A percentile compares a stretch with the other conserved stretches of the same genome.
Evolutionary conservation across 306 rosid genomes (phyloP).

Genomic region (Cotoneaster glaucophyllus): DNA sequence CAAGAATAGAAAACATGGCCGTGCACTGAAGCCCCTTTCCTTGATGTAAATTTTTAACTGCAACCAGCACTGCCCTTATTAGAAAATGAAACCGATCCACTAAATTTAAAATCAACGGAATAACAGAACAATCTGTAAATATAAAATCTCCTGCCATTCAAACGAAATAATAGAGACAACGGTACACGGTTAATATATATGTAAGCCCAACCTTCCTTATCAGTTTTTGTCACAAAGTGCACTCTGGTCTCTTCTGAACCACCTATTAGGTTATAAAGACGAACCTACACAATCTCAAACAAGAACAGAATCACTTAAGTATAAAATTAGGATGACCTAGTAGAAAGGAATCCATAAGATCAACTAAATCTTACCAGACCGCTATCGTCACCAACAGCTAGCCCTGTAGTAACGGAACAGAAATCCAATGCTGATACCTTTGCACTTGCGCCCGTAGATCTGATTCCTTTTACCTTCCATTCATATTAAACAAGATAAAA

Average conservation of each 20-base stretch:
- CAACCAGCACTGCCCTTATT: slow-evolving; percentile 19
- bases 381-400: slow-evolving; percentile 62
- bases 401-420: slow-evolving; percentile 44
- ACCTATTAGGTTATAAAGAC: slow-evolving; percentile 49
- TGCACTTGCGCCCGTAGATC: slow-evolving; percentile 32
- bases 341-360: slow-evolving; percentile 5
- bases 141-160: slow-evolving; percentile 4
- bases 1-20: slow-evolving; percentile 54
- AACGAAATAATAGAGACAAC: slow-evolving; percentile 8
- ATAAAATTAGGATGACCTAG: slow-evolving; percentile 15
- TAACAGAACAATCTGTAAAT: not conserved
- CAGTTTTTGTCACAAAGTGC: slow-evolving; percentile 54
- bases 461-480: slow-evolving; percentile 49
- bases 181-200: not conserved
- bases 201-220: slow-evolving; percentile 47
- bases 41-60: slow-evolving; percentile 46
- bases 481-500: slow-evolving; percentile 20
- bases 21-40: slow-evolving; percentile 56
- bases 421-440: slow-evolving; percentile 67
- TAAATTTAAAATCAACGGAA: slow-evolving; percentile 2
- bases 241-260: slow-evolving; percentile 30
- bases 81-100: not conserved
- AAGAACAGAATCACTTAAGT: slow-evolving; percentile 17
- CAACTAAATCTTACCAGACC: slow-evolving; percentile 55
- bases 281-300: slow-evolving; percentile 53